Conservation (phyloP, 306 rosid genomes). For the Quercus robur region DNA sequence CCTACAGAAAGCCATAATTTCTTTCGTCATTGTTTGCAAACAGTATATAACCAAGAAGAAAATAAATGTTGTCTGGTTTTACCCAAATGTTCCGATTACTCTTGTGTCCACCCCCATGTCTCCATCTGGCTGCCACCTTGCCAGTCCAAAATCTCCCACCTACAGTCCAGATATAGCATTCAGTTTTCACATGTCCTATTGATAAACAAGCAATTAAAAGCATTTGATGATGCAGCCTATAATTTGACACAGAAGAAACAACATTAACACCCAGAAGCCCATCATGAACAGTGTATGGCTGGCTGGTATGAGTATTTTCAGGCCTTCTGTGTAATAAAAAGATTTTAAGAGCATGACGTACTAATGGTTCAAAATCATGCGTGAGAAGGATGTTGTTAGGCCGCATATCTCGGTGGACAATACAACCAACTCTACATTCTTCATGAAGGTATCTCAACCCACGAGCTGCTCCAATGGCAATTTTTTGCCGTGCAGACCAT, state of each 20-base stretch:
- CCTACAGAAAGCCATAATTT: slow-evolving; percentile 32
- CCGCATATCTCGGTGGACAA: slow-evolving; percentile 92
- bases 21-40: slow-evolving; percentile 8
- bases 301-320: not conserved
- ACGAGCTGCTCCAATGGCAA: slow-evolving; percentile 94
- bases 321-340: not conserved
- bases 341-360: slow-evolving; percentile 36
- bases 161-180: slow-evolving; percentile 29
- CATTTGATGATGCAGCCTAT: not conserved
- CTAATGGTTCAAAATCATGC: slow-evolving; percentile 96
- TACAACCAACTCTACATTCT: slow-evolving; percentile 99
- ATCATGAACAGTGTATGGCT: not conserved
- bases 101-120: slow-evolving; percentile 88
- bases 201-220: slow-evolving; percentile 7
- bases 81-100: slow-evolving; percentile 96
- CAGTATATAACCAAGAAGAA: not conserved
- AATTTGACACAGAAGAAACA: not conserved
- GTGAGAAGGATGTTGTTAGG: slow-evolving; percentile 97
- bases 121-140: slow-evolving; percentile 99
- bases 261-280: not conserved
- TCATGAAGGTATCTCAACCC: slow-evolving; percentile 98
- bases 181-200: slow-evolving; percentile 20
- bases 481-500: slow-evolving; percentile 82
- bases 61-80: slow-evolving; percentile 4
- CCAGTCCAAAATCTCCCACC: slow-evolving; percentile 99